These are phyloP conservation scores for Ramalina intermedia DNA, from an alignment of 495 filamentous ascomycete species.

Conservation along the genomic window DNA sequence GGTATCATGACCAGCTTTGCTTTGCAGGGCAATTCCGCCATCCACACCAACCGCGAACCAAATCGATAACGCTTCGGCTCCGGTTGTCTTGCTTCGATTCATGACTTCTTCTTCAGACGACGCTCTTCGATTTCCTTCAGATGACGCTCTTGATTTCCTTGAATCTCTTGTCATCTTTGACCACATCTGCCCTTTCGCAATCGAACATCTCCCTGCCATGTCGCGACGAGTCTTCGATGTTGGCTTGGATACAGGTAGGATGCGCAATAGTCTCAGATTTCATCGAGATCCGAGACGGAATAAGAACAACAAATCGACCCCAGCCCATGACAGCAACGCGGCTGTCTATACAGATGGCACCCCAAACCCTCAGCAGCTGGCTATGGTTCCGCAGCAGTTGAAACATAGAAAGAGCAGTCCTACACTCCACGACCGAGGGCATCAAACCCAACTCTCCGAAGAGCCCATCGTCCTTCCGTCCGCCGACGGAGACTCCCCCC, in stretches of 20 bases:
- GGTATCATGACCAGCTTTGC: no score
- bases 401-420: slow-evolving; percentile 11
- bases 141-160: slow-evolving; percentile 15
- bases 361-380: slow-evolving; percentile 2
- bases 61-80: no score
- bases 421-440: neutral
- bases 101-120: no score
- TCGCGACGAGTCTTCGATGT: slow-evolving; percentile 18
- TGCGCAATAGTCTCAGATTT: slow-evolving; percentile 11
- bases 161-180: slow-evolving; percentile 15
- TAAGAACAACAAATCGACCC: slow-evolving; percentile 10
- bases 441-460: neutral
- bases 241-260: slow-evolving; percentile 14
- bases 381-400: slow-evolving; percentile 5
- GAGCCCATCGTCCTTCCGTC: slow-evolving; percentile 10
- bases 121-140: slow-evolving; percentile 1
- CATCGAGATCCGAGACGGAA: slow-evolving; percentile 4
- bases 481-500: neutral
- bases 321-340: neutral
- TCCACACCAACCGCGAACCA: no score
- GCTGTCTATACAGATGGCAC: neutral
- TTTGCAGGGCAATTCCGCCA: no score
- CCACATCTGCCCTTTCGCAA: slow-evolving; percentile 13
- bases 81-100: no score
- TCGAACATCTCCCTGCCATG: slow-evolving; percentile 13